A percentile compares a stretch with the other conserved stretches of the same genome.
Evolutionary conservation across 345 rosid species (phyloP).

Genomic region (Laguncularia racemosa): DNA sequence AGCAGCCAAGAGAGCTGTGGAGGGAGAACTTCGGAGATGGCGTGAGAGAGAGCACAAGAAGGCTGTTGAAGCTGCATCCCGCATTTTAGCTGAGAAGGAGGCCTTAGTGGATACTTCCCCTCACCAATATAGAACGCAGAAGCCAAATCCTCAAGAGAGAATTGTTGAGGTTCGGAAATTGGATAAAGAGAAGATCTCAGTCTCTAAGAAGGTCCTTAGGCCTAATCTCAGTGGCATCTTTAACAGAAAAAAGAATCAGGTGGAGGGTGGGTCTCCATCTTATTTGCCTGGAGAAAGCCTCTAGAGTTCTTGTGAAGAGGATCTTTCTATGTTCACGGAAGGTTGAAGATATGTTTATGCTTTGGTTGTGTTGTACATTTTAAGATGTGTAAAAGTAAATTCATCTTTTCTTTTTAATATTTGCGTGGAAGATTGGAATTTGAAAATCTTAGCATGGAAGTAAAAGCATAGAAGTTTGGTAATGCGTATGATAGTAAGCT

Average conservation of each 20-base stretch:
- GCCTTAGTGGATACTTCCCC: constrained; percentile 59
- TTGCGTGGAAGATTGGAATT: constrained; percentile 8
- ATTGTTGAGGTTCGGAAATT: constrained; percentile 30
- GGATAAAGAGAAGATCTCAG: constrained; percentile 49
- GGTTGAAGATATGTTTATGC: constrained; percentile 9
- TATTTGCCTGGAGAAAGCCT: constrained; percentile 65
- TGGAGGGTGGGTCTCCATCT: constrained; percentile 82
- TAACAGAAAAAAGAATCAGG: constrained; percentile 68
- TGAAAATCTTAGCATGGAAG: constrained; percentile 12
- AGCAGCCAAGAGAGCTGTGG: constrained; percentile 87
- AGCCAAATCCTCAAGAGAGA: constrained; percentile 36
- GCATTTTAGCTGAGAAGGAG: constrained; percentile 67
- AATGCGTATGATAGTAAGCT: no score
- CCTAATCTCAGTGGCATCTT: constrained; percentile 70
- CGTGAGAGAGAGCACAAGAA: constrained; percentile 84
- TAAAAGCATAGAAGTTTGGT: background rate
- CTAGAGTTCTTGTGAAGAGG: constrained; percentile 21
- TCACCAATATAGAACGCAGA: constrained; percentile 39
- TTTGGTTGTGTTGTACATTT: constrained; percentile 21
- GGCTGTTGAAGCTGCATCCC: constrained; percentile 71
- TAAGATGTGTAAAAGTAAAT: constrained; percentile 13
- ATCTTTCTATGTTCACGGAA: constrained; percentile 19
- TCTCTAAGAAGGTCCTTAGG: constrained; percentile 53
- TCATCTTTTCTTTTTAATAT: constrained; percentile 6
- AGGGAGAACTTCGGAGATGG: constrained; percentile 92